phyloP scores from a whole-genome alignment of 257 asterid species.

The Rehmannia glutinosa region DNA sequence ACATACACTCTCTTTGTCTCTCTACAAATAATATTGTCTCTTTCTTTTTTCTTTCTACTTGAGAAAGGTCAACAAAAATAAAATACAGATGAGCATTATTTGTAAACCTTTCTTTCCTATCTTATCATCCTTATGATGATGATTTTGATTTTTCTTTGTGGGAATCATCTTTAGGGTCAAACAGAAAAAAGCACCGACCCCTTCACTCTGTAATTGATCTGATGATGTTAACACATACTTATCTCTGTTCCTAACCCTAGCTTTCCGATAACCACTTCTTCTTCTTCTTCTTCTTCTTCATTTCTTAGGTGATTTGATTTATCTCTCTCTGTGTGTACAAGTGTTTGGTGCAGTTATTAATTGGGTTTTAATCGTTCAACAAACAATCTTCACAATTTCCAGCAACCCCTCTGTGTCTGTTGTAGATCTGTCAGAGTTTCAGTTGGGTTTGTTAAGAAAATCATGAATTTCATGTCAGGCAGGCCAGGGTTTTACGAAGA shows the following conservation, averaged over 20 bases:
- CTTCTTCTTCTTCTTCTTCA: no score
- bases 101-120: neutral
- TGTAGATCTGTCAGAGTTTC: conserved; percentile 33
- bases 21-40: conserved; percentile 15
- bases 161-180: conserved; percentile 7
- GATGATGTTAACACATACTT: neutral
- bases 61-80: conserved; percentile 38
- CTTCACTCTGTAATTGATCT: neutral
- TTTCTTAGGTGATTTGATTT: no score
- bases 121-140: conserved; percentile 21
- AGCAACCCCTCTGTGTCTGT: no score
- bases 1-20: conserved; percentile 19
- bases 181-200: conserved; percentile 18
- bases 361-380: no score
- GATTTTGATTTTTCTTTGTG: neutral
- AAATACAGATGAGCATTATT: neutral
- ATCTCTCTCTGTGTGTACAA: no score
- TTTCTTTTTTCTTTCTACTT: neutral
- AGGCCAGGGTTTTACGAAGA: conserved; percentile 45
- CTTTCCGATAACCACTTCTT: no score
- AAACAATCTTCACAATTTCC: no score
- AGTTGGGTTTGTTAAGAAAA: neutral
- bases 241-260: neutral
- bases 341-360: no score
- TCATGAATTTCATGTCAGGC: conserved; percentile 50